Base-by-base conservation (phyloP, 257 asterid species). In the Buddleja alternifolia region DNA sequence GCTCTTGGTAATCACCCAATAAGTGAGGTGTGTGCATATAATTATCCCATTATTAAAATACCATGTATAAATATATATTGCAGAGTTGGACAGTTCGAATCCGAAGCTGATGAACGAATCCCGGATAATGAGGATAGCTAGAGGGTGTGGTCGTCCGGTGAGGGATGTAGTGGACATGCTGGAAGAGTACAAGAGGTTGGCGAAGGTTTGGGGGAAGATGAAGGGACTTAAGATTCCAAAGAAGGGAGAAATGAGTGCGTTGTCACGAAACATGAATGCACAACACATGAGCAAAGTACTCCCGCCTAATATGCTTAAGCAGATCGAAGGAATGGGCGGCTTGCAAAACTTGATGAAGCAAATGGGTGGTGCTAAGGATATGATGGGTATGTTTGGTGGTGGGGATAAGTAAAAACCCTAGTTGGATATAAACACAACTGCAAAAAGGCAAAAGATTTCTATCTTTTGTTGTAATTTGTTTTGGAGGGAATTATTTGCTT, bases 301-400 rank as follows among this genome's bases (percentile, higher is more conserved):
- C 10, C 97, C 99, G 0, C 98, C 99, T 0, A 93, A 89, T 79
- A 89, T 94, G 97, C 75, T 94, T 69, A 94, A 87, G 83, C 97
- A 89, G 76, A 86, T 94, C 21, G 99, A 97, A 1, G 97, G 97
- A 6, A 87, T 89, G 96, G 97, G 97, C 40, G 99, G 97, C 39
- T 73, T 94, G 75, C 96, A 91, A 54, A 89, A 58, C 84, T 74
- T 94, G 87, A 91, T 94, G 99, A 94, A 91, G 87, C 97, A 89
- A 77, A 80, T 87, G 95, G 96, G 96, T 17, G 75, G 88, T 21
- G 72, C 87, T 0, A 90, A 88, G 85, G 97, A 88, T 70, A 93
- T 90, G 98, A 90, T 88, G 98, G 87, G 95, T 12, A 88, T 90
- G 96, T 86, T 93, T 71, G 98, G 98, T 16, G 96, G 99, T 59